Evolutionary conservation across 257 asterid genomes (phyloP).

Genomic region (Solanum dulcamara): DNA sequence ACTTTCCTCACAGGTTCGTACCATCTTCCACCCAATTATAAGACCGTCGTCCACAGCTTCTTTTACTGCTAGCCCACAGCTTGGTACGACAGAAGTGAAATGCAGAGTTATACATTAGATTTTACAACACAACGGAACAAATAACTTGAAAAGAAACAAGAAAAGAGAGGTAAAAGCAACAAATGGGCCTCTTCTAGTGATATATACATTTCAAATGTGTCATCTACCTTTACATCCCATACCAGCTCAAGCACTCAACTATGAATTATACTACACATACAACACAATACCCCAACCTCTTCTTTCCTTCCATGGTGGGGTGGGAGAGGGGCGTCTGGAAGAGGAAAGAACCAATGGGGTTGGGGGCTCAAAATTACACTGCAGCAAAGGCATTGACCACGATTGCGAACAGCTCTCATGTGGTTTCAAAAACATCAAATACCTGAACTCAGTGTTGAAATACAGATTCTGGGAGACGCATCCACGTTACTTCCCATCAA

Average conservation of each 20-base stretch:
- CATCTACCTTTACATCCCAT: not conserved
- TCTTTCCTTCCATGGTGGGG: not conserved
- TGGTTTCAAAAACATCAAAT: not conserved
- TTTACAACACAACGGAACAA: not conserved
- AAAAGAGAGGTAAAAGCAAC: not conserved
- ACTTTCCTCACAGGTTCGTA: not conserved
- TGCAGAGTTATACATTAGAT: not conserved
- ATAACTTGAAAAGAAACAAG: not conserved
- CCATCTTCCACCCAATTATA: not conserved
- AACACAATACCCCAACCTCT: not conserved
- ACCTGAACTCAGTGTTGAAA: not conserved
- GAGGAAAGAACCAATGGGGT: not conserved
- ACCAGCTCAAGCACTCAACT: not conserved
- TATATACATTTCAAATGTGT: slow-evolving; percentile 1
- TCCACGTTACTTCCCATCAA: not conserved
- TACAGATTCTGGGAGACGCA: not conserved
- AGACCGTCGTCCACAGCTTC: not conserved
- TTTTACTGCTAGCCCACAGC: not conserved
- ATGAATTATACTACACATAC: not conserved
- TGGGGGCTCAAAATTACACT: not conserved
- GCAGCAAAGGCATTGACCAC: not conserved
- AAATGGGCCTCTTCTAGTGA: not conserved
- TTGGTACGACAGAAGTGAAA: not conserved
- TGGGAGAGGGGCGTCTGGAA: not conserved
- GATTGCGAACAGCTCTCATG: not conserved